A percentile compares a stretch with the other conserved stretches of the same genome.
Conservation (phyloP, 1,284 basidiomycete species). For the Trametes versicolor region DNA sequence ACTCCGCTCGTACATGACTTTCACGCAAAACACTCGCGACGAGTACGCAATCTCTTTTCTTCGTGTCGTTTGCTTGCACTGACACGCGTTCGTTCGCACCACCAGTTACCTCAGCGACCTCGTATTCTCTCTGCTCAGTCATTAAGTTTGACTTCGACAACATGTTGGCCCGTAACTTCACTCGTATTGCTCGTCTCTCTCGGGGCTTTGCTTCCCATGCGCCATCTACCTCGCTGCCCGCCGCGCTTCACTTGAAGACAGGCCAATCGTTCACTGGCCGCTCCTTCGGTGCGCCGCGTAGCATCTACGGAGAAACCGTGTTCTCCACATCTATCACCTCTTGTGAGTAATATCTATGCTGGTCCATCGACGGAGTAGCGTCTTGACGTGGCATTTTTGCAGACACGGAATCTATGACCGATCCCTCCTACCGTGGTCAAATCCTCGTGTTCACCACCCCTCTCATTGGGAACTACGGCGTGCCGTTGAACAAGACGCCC, state of each 20-base stretch:
- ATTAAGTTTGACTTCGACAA: constrained; percentile 51
- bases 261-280: constrained; percentile 92
- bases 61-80: constrained; percentile 22
- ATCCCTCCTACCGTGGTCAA: constrained; percentile 98
- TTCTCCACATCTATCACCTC: constrained; percentile 99
- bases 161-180: constrained; percentile 68
- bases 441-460: constrained; percentile 99
- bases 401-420: constrained; percentile 99
- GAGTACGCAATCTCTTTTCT: constrained; percentile 60
- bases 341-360: constrained; percentile 61
- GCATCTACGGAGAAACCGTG: constrained; percentile 96
- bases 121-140: constrained; percentile 79
- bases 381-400: constrained; percentile 29
- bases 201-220: constrained; percentile 76
- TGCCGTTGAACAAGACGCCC: constrained; percentile 85
- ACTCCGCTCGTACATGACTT: constrained; percentile 75
- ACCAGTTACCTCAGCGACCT: constrained; percentile 86
- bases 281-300: constrained; percentile 90
- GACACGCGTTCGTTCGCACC: constrained; percentile 28
- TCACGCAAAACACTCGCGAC: constrained; percentile 86
- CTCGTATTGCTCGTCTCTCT: constrained; percentile 58
- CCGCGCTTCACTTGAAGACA: constrained; percentile 92
- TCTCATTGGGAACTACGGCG: constrained; percentile 98
- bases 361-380: background rate
- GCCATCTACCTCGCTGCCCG: constrained; percentile 63